Evolutionary conservation across 805 yeast species (phyloP).

Genomic region (Hanseniaspora meyeri): DNA sequence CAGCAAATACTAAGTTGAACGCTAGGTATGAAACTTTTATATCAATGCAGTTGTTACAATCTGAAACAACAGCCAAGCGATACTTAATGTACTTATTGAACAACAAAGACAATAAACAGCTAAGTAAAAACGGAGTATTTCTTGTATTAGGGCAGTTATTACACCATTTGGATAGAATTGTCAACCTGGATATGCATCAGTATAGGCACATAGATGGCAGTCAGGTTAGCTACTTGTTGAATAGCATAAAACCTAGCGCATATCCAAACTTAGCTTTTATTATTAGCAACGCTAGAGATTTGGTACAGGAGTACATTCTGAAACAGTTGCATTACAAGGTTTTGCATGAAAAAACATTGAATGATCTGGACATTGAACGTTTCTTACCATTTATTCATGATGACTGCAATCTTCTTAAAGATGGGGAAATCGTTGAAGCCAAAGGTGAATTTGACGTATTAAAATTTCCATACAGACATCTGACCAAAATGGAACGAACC

Average conservation of each 20-base stretch:
- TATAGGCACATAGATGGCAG: background rate
- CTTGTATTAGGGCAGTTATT: background rate
- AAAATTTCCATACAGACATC: background rate
- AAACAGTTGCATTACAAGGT: slow-evolving; percentile 5
- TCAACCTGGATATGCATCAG: slow-evolving; percentile 5
- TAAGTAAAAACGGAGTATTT: background rate
- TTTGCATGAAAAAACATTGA: background rate
- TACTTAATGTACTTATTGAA: background rate
- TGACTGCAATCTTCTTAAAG: background rate
- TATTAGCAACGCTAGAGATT: background rate
- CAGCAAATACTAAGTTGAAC: background rate
- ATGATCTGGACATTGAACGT: background rate
- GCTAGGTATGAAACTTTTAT: background rate
- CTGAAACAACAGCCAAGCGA: background rate
- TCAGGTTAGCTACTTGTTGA: background rate
- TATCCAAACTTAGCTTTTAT: slow-evolving; percentile 6
- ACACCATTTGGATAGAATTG: slow-evolving; percentile 2
- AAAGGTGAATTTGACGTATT: background rate
- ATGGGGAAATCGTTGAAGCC: background rate
- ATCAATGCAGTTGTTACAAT: background rate
- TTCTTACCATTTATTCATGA: background rate
- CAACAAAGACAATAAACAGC: background rate
- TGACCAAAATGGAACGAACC: background rate
- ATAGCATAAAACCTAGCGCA: background rate
- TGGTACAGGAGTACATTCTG: background rate